Conservation (phyloP, 768 basidiomycete genomes). For the Boletus bicolor region DNA sequence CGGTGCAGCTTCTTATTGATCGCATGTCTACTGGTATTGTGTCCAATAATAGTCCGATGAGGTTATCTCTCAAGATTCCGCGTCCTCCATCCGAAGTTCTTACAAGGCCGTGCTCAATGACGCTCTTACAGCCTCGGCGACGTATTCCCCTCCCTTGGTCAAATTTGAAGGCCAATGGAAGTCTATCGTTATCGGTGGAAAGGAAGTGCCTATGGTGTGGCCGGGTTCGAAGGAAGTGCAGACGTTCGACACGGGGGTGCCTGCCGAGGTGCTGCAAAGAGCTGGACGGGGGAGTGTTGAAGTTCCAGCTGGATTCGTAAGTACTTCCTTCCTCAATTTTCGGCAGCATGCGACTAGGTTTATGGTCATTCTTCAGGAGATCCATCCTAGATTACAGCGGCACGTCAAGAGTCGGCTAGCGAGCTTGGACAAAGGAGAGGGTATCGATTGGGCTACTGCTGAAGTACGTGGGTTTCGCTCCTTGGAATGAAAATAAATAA, state of each 20-base stretch:
- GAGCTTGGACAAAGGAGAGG: constrained; percentile 63
- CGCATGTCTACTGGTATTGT: background rate
- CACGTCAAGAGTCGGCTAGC: constrained; percentile 78
- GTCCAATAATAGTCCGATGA: constrained; percentile 20
- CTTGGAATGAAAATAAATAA: background rate
- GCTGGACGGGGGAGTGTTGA: constrained; percentile 70
- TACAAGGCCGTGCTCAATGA: constrained; percentile 65
- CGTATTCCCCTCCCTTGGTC: constrained; percentile 48
- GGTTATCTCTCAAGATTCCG: constrained; percentile 48
- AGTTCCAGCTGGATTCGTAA: constrained; percentile 59
- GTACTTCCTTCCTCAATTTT: constrained; percentile 23
- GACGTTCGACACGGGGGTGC: constrained; percentile 68
- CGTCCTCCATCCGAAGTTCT: constrained; percentile 47
- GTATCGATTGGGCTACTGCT: constrained; percentile 86
- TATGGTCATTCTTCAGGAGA: constrained; percentile 46
- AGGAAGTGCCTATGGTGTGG: constrained; percentile 41
- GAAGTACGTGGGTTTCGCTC: constrained; percentile 48
- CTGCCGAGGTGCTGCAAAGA: constrained; percentile 44
- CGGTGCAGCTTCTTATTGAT: background rate
- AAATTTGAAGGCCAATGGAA: constrained; percentile 70
- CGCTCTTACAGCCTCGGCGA: constrained; percentile 49
- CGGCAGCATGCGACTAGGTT: background rate
- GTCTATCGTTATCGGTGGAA: constrained; percentile 10
- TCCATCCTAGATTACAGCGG: constrained; percentile 73
- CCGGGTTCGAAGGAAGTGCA: constrained; percentile 55